These are phyloP conservation scores for Hypoxylon sp. DNA, from an alignment of 2,329 filamentous ascomycete species.

Conservation along the genomic window DNA sequence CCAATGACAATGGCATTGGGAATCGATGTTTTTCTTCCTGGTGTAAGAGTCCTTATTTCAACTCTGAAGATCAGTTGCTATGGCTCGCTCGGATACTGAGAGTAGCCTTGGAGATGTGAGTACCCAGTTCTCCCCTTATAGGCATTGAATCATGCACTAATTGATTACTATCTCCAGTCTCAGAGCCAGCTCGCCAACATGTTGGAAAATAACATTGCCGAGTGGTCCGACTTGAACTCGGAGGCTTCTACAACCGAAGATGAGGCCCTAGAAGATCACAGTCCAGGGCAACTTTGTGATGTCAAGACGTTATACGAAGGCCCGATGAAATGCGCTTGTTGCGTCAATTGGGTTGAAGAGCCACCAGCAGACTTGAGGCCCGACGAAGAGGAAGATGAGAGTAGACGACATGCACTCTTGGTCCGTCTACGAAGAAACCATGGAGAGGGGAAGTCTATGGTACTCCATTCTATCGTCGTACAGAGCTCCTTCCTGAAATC, in stretches of 20 bases:
- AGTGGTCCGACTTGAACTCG: slow-evolving; percentile 20
- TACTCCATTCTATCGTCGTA: slow-evolving; percentile 56
- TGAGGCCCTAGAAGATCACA: slow-evolving; percentile 1
- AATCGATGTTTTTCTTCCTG: neutral
- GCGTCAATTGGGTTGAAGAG: slow-evolving; percentile 44
- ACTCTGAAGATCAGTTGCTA: neutral
- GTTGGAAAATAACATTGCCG: slow-evolving; percentile 11
- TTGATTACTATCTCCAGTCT: neutral
- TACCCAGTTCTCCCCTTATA: neutral
- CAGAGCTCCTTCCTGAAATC: slow-evolving; percentile 69
- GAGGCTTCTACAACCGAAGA: slow-evolving; percentile 19
- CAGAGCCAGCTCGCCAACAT: slow-evolving; percentile 2
- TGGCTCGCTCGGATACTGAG: slow-evolving; percentile 10
- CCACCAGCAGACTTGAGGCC: slow-evolving; percentile 33
- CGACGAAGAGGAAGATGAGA: slow-evolving; percentile 23
- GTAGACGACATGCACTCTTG: slow-evolving; percentile 26
- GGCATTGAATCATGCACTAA: slow-evolving; percentile 1
- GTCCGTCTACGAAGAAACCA: slow-evolving; percentile 25
- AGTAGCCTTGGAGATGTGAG: slow-evolving; percentile 11
- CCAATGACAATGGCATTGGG: neutral
- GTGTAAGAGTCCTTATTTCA: neutral
- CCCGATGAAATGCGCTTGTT: slow-evolving; percentile 42
- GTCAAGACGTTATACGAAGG: slow-evolving; percentile 42
- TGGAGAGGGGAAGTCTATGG: slow-evolving; percentile 20
- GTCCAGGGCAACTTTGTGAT: slow-evolving; percentile 16